Base-by-base conservation (phyloP, 129 eudicot species). In the Lactuca sativa region DNA sequence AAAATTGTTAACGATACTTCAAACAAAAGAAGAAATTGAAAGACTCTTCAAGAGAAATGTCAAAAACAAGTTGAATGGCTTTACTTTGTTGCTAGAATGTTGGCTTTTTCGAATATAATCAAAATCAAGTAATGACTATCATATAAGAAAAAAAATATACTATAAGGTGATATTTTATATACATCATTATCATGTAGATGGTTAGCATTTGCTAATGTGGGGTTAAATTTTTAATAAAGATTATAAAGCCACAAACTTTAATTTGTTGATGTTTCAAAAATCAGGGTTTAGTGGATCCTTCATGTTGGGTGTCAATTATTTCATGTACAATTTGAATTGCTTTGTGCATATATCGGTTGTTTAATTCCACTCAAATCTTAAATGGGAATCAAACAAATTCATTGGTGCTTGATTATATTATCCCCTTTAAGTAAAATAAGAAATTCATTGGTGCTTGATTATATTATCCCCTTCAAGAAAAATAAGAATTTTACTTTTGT, bases 271-370 rank as follows among this genome's bases (percentile, higher is more conserved):
- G 73, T 71, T 78, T 59, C 51, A 75, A 61, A 37, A 34, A 66
- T 66, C 16, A 40, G 81, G 52, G 74, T 65, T 64, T 48, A 54
- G 84, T 75, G 82, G 87, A 72, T 79, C 79, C 79, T 66, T 69
- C 77, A 66, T 71, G 81, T 78, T 71, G 64, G 75, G 77, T 54
- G 77, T 74, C 72, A 78, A 82, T 82, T 65, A 82, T 74, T 64
- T 69, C 83, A 64, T 78, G 75, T 74, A 64, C 81, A 61, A 64
- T 64, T 67, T 47, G 82, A 74, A 71, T 56, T 62, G 62, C 72
- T 74, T 80, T 72, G 16, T 59, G 34, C 57, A 33, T 38, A 62
- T 34, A 36, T 69, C 56, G 48, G 43, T 80, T 64, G 63, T 75
- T 70, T 74, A 44, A 73, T 56, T 52, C 78, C 77, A 72, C 73